Evolutionary conservation across 257 asterid species (phyloP).

Genomic region (Ilex asprella): DNA sequence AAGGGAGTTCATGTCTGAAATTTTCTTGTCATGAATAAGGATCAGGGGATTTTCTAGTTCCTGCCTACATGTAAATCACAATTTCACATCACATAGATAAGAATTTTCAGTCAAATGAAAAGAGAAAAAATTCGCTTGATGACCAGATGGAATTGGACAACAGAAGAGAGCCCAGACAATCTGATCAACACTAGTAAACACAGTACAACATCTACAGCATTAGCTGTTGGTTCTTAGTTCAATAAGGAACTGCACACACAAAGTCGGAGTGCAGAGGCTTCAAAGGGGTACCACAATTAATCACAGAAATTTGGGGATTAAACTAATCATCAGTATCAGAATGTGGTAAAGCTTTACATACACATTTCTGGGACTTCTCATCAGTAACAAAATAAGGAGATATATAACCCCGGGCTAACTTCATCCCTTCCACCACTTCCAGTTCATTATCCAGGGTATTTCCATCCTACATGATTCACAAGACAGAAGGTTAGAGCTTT

Average conservation of each 20-base stretch:
- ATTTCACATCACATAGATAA: not conserved
- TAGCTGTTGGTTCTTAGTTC: no score
- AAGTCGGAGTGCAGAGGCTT: no score
- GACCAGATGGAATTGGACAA: not conserved
- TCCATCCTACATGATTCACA: slow-evolving; percentile 49
- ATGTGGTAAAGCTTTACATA: slow-evolving; percentile 27
- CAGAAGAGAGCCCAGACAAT: not conserved
- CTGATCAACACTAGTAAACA: no score
- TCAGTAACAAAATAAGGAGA: slow-evolving; percentile 88
- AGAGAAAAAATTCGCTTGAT: not conserved
- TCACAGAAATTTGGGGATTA: no score
- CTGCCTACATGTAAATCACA: slow-evolving; percentile 36
- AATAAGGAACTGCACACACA: no score
- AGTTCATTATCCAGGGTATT: slow-evolving; percentile 76
- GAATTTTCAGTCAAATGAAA: not conserved
- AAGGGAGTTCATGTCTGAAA: slow-evolving; percentile 61
- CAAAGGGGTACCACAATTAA: no score
- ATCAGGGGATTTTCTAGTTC: slow-evolving; percentile 90
- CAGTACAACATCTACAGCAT: no score
- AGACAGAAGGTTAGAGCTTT: not conserved
- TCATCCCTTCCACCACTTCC: slow-evolving; percentile 98
- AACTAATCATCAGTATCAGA: no score
- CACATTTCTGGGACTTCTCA: slow-evolving; percentile 65
- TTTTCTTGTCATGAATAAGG: slow-evolving; percentile 85
- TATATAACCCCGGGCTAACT: slow-evolving; percentile 81